A percentile compares a stretch with the other conserved stretches of the same genome.
Evolutionary conservation across 2,329 filamentous ascomycete species (phyloP).

Genomic region (Colletotrichum eremochloae): DNA sequence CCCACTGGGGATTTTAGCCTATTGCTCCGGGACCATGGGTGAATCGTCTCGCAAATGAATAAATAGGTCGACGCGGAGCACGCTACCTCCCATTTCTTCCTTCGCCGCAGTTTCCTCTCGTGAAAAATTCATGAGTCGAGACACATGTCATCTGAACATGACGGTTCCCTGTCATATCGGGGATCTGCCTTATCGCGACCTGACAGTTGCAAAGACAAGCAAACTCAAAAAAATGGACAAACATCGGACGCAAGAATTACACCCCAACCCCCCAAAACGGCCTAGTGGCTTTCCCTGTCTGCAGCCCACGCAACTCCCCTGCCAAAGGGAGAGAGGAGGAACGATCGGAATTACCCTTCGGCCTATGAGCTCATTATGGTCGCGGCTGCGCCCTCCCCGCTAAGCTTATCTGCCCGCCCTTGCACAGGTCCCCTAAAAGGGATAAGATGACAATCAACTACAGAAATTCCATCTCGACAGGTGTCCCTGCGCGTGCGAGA

Average conservation of each 20-base stretch:
- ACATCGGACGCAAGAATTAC: constrained; percentile 14
- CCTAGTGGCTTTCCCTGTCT: neutral
- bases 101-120: neutral
- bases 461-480: constrained; percentile 25
- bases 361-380: neutral
- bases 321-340: neutral
- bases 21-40: neutral
- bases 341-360: constrained; percentile 11
- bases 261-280: neutral
- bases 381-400: neutral
- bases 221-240: neutral
- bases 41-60: neutral
- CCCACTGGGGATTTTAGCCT: neutral
- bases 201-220: neutral
- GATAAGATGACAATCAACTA: constrained; percentile 6
- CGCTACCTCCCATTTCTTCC: neutral
- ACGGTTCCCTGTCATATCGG: too few species aligned
- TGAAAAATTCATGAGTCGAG: neutral
- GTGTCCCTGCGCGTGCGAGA: constrained; percentile 7
- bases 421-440: neutral
- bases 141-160: neutral
- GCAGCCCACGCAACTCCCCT: neutral
- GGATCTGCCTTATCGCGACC: neutral
- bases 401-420: neutral
- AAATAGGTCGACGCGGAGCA: neutral